Base-by-base conservation (phyloP, 768 basidiomycete species). In the Amanita rubescens region DNA sequence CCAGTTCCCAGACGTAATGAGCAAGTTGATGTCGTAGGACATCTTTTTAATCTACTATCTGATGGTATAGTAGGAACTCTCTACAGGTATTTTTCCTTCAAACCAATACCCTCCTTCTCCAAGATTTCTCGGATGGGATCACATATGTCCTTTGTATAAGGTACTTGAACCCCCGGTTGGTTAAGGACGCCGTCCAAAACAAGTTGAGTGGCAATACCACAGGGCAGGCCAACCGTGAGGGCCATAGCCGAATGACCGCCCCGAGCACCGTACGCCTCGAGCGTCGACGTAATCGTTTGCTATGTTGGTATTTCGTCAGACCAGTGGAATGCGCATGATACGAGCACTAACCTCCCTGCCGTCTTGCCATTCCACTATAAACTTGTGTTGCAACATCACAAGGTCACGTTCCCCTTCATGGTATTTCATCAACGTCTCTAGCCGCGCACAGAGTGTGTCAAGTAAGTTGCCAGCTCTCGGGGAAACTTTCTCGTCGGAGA, bases 311-410 rank as follows among this genome's bases (percentile, higher is more conserved):
- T 49, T 4, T 44, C 37, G 39, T 45, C 48, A 60, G 56, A 30
- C 17, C 22, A 25, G 15, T 32, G 32, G 54, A 55, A n/a, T n/a
- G 32, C 37, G 11, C 56, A 15, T 19, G 38, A 25, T 32, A 14
- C 51, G 20, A 19, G 14, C 43, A 60, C 78, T 49, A 56, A 84
- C 86, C 71, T 79, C 73, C 45, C 71, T 77, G 44, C 95, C 94
- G 63, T 97, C 91, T 32, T 79, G 76, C 80, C 87, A 89, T 65
- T 94, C 85, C 34, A 98, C 85, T 60, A 91, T 72, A 66, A 99
- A 98, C 75, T 94, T 95, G 80, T 99, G 95, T 72, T 97, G 95
- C 51, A 99, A 82, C 85, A 98, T 91, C 56, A 99, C 90, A 56
- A 98, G 81, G 69, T 99, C 95, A 10, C 91, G 85, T 71, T 98